These are phyloP conservation scores for Mortierella sp. DNA, from an alignment of 371 early-diverging fungal genomes.

Conservation along the genomic window DNA sequence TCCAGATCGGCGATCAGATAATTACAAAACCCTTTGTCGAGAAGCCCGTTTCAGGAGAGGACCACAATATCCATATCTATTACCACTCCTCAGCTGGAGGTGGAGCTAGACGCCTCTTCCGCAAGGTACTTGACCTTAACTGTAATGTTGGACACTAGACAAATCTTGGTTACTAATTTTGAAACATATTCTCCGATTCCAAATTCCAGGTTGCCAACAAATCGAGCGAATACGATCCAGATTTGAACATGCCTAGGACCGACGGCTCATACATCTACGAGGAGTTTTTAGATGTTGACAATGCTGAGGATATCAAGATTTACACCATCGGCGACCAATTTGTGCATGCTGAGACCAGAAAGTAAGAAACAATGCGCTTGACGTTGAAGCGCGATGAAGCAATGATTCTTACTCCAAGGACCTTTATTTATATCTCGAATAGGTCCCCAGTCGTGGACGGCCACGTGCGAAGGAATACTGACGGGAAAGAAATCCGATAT, in stretches of 20 bases:
- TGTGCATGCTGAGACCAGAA: conserved; percentile 98
- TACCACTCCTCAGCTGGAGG: conserved; percentile 89
- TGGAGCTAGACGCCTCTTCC: conserved; percentile 93
- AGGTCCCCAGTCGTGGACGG: conserved; percentile 99
- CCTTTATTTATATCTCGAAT: not conserved
- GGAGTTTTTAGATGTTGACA: conserved; percentile 93
- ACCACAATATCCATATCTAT: conserved; percentile 98
- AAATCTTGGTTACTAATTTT: not conserved
- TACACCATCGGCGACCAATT: conserved; percentile 94
- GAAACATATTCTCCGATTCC: not conserved
- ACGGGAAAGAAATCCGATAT: conserved; percentile 98
- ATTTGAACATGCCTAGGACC: conserved; percentile 71
- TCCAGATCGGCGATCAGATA: conserved; percentile 74
- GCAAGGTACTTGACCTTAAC: conserved; percentile 77
- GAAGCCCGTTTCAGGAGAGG: conserved; percentile 97
- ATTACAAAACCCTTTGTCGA: conserved; percentile 97
- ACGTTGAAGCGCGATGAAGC: not conserved
- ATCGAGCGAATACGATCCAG: conserved; percentile 91
- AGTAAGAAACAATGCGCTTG: conserved; percentile 64
- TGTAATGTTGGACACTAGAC: not conserved
- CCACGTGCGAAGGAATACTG: conserved; percentile 93
- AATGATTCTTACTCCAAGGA: not conserved
- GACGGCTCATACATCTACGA: conserved; percentile 97
- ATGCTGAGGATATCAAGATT: conserved; percentile 97
- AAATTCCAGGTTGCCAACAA: conserved; percentile 86